Conservation (phyloP, 148 eudicot genomes). For the Arbutus unedo region DNA sequence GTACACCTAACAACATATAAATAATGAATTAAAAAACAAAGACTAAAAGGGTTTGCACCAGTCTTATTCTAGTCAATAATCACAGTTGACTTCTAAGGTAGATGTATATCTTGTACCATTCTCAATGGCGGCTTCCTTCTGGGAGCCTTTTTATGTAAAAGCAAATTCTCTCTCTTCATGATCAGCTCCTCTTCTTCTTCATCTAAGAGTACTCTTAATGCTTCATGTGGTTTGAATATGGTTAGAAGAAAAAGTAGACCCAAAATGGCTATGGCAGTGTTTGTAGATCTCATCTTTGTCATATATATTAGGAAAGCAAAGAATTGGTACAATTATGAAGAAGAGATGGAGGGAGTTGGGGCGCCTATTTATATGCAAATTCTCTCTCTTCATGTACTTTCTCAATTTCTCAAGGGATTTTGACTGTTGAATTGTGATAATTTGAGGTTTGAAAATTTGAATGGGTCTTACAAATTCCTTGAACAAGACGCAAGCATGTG, state of each 20-base stretch:
- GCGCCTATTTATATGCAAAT: neutral
- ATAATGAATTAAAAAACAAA: neutral
- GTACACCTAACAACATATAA: neutral
- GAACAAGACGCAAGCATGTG: no score
- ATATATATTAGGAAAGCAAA: neutral
- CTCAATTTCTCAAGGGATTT: no score
- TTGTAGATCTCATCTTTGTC: constrained; percentile 6
- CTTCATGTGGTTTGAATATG: constrained; percentile 7
- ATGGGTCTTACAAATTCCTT: neutral
- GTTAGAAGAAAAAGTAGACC: constrained; percentile 7
- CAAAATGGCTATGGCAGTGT: neutral
- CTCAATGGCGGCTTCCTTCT: neutral
- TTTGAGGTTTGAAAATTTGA: neutral
- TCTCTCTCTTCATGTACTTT: no score
- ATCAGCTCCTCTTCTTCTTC: neutral
- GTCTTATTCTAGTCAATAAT: neutral
- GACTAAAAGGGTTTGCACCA: neutral
- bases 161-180: no score
- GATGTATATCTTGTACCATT: neutral
- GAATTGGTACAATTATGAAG: neutral
- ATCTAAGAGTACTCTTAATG: neutral
- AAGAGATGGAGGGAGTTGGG: neutral
- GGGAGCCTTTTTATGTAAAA: neutral
- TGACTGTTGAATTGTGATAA: neutral
- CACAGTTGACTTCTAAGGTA: neutral